These are phyloP conservation scores for Xylaria cubensis DNA, from an alignment of 495 filamentous ascomycete species.

Conservation along the genomic window DNA sequence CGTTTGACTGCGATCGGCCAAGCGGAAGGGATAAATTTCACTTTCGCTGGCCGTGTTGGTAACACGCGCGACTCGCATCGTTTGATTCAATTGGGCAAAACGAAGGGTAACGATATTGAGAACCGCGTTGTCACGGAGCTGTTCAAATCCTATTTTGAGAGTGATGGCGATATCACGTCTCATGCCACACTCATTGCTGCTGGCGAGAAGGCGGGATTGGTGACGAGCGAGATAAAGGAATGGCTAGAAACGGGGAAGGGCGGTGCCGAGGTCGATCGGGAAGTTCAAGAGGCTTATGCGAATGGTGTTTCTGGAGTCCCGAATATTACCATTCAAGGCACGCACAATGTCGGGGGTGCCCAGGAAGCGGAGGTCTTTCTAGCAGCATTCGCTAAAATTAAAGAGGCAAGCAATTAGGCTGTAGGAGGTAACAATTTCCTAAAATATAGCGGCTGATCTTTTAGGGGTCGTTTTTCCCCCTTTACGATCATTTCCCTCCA, in stretches of 20 bases:
- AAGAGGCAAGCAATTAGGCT: slow-evolving; percentile 33
- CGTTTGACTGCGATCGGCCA: slow-evolving; percentile 62
- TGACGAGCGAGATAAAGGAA: slow-evolving; percentile 61
- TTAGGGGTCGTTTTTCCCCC: no score
- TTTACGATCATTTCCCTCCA: no score
- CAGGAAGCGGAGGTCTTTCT: slow-evolving; percentile 64
- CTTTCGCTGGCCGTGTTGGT: slow-evolving; percentile 70
- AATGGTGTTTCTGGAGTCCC: slow-evolving; percentile 72
- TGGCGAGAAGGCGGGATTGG: slow-evolving; percentile 67
- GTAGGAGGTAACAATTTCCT: no score
- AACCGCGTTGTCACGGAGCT: slow-evolving; percentile 71
- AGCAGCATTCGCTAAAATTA: slow-evolving; percentile 57
- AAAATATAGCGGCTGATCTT: no score
- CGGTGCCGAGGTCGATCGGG: slow-evolving; percentile 70
- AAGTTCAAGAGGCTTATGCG: slow-evolving; percentile 59
- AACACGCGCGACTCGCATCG: slow-evolving; percentile 79
- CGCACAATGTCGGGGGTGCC: slow-evolving; percentile 67
- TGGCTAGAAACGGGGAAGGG: slow-evolving; percentile 69
- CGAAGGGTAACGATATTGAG: slow-evolving; percentile 61
- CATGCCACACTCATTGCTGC: slow-evolving; percentile 64
- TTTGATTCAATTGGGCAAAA: slow-evolving; percentile 69
- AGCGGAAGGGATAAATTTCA: slow-evolving; percentile 71
- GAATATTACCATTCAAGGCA: slow-evolving; percentile 70
- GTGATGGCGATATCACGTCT: slow-evolving; percentile 76
- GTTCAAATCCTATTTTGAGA: slow-evolving; percentile 76